A percentile compares a stretch with the other conserved stretches of the same genome.
These are phyloP conservation scores for Corinectria fuckeliana DNA, from an alignment of 2,329 filamentous ascomycete genomes.

Conservation along the genomic window DNA sequence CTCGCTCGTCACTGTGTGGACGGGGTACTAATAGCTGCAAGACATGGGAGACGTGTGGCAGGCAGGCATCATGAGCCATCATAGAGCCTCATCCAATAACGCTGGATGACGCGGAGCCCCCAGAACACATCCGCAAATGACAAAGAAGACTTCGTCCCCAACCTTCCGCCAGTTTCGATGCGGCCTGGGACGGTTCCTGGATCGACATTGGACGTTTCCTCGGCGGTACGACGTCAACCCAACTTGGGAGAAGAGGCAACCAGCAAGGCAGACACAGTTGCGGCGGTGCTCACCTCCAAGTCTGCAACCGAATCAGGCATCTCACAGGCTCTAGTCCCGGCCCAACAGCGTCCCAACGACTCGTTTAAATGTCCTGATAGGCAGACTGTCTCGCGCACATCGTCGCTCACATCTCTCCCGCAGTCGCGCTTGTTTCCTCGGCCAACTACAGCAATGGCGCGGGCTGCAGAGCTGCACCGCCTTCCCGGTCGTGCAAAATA, in stretches of 20 bases:
- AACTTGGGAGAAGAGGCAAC: slow-evolving; percentile 23
- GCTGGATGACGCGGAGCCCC: neutral
- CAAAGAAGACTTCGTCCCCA: no score
- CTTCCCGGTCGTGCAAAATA: neutral
- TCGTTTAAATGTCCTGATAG: slow-evolving; percentile 26
- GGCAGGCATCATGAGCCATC: neutral
- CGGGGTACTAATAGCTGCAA: no score
- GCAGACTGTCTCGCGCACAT: slow-evolving; percentile 18
- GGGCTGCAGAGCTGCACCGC: neutral
- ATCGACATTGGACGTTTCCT: neutral
- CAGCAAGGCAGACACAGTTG: slow-evolving; percentile 22
- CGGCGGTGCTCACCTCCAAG: slow-evolving; percentile 14
- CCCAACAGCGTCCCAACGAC: neutral
- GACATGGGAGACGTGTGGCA: neutral
- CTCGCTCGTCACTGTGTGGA: neutral
- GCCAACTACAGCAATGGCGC: slow-evolving; percentile 22
- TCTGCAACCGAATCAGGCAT: slow-evolving; percentile 24
- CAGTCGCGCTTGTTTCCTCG: slow-evolving; percentile 10
- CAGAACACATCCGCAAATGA: neutral
- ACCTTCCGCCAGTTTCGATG: neutral
- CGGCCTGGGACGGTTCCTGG: neutral
- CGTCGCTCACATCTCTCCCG: slow-evolving; percentile 24
- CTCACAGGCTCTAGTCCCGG: slow-evolving; percentile 18
- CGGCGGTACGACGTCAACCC: neutral
- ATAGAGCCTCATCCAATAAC: neutral